A percentile compares a stretch with the other conserved stretches of the same genome.
phyloP scores from a whole-genome alignment of 129 eudicot genomes.

The Oenanthe sinensis region DNA sequence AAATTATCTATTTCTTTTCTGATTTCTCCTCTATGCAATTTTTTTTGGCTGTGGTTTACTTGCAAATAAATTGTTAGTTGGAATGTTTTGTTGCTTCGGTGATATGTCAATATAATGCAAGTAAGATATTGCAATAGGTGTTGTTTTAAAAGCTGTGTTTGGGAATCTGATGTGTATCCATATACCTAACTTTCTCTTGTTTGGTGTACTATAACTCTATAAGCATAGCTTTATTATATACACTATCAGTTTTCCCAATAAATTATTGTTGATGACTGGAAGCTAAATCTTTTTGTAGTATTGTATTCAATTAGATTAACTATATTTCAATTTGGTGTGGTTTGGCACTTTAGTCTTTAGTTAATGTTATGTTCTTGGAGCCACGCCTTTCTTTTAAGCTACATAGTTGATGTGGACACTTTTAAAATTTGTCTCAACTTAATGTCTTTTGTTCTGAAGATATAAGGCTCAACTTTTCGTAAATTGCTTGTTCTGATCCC shows the following conservation, averaged over 20 bases:
- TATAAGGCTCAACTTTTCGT: background rate
- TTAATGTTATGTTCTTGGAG: background rate
- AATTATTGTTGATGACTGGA: background rate
- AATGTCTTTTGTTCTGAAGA: background rate
- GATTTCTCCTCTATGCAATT: background rate
- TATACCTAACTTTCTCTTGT: background rate
- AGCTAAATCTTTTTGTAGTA: background rate
- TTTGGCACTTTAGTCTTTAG: background rate
- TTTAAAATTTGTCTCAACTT: background rate
- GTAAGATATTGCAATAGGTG: background rate
- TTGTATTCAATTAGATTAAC: background rate
- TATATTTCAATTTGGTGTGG: background rate
- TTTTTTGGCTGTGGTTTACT: background rate
- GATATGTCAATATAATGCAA: background rate
- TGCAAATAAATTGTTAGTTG: background rate
- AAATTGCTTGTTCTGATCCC: background rate
- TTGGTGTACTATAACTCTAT: background rate
- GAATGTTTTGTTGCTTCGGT: background rate
- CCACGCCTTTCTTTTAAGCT: background rate
- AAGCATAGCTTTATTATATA: background rate
- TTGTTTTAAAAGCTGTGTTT: background rate
- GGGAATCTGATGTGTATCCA: background rate
- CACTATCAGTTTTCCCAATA: background rate
- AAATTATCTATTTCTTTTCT: background rate
- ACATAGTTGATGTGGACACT: background rate